These are phyloP conservation scores for Colletotrichum sp. DNA, from an alignment of 2,329 filamentous ascomycete species.

Conservation along the genomic window DNA sequence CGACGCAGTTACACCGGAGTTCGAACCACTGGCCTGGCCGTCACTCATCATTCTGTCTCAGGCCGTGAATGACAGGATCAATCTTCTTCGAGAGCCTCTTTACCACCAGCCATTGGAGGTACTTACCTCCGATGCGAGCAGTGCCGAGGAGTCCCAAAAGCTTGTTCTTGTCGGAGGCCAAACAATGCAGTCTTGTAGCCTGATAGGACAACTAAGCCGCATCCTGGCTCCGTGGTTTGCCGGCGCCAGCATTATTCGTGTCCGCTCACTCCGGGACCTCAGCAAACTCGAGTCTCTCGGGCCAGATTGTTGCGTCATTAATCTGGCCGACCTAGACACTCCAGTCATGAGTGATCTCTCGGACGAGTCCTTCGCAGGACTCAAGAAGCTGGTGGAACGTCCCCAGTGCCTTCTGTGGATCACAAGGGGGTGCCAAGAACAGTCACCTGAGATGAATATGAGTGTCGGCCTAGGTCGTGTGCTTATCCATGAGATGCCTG, in stretches of 20 bases:
- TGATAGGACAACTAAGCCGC: not conserved
- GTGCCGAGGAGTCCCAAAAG: not conserved
- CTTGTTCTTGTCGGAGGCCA: not conserved
- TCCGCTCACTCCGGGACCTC: not conserved
- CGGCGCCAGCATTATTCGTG: not conserved
- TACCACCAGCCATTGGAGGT: not conserved
- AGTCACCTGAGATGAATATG: slow-evolving; percentile 22
- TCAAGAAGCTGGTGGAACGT: slow-evolving; percentile 21
- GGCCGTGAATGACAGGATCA: slow-evolving; percentile 9
- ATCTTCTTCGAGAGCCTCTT: not conserved
- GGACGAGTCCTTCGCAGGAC: slow-evolving; percentile 24
- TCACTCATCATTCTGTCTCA: slow-evolving; percentile 15
- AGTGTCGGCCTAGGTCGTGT: slow-evolving; percentile 7
- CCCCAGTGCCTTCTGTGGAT: slow-evolving; percentile 23
- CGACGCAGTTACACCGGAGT: not conserved
- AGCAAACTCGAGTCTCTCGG: not conserved
- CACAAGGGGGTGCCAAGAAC: slow-evolving; percentile 17
- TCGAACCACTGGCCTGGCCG: slow-evolving; percentile 21
- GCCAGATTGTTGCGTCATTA: not conserved
- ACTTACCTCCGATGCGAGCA: not conserved
- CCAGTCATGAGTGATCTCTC: slow-evolving; percentile 35
- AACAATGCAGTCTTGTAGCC: not conserved
- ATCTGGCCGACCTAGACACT: slow-evolving; percentile 4
- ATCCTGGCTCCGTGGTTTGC: not conserved
- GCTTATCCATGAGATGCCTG: not conserved